phyloP scores from a whole-genome alignment of 2,329 filamentous ascomycete species.

The Pezicula radicicola region DNA sequence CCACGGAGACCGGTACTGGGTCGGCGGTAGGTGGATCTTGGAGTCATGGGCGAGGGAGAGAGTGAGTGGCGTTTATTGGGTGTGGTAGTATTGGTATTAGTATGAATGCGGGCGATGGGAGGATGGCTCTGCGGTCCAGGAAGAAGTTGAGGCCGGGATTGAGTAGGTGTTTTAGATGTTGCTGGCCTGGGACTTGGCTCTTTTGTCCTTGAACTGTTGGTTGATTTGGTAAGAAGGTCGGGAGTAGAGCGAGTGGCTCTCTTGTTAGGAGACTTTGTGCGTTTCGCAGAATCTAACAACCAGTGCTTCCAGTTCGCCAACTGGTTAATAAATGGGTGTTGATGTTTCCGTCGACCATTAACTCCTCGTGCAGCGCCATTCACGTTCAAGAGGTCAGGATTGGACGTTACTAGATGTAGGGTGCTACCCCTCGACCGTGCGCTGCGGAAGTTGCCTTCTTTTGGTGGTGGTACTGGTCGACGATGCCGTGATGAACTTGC shows the following conservation, averaged over 20 bases:
- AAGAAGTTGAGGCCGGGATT: constrained; percentile 28
- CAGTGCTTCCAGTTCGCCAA: constrained; percentile 68
- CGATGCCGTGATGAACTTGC: constrained; percentile 75
- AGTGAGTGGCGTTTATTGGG: constrained; percentile 70
- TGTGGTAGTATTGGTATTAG: constrained; percentile 43
- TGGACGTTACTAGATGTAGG: constrained; percentile 74
- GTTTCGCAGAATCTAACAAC: constrained; percentile 66
- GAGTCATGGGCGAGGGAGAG: constrained; percentile 84
- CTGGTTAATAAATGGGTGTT: constrained; percentile 64
- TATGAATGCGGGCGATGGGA: constrained; percentile 31
- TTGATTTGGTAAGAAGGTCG: constrained; percentile 51
- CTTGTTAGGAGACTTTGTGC: constrained; percentile 52
- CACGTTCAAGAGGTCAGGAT: constrained; percentile 57
- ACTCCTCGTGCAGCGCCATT: constrained; percentile 21
- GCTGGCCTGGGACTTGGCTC: constrained; percentile 56
- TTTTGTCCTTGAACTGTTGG: constrained; percentile 41
- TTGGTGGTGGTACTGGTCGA: constrained; percentile 77
- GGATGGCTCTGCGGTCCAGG: constrained; percentile 28
- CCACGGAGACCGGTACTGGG: constrained; percentile 81
- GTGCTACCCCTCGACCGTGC: constrained; percentile 79
- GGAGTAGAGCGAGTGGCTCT: constrained; percentile 48
- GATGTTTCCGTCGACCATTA: constrained; percentile 48
- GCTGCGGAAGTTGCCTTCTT: constrained; percentile 68
- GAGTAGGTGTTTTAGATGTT: constrained; percentile 45
- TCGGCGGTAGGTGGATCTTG: constrained; percentile 80